Evolutionary conservation across 495 filamentous ascomycete species (phyloP).

Genomic region (Schizothecium vesticola): DNA sequence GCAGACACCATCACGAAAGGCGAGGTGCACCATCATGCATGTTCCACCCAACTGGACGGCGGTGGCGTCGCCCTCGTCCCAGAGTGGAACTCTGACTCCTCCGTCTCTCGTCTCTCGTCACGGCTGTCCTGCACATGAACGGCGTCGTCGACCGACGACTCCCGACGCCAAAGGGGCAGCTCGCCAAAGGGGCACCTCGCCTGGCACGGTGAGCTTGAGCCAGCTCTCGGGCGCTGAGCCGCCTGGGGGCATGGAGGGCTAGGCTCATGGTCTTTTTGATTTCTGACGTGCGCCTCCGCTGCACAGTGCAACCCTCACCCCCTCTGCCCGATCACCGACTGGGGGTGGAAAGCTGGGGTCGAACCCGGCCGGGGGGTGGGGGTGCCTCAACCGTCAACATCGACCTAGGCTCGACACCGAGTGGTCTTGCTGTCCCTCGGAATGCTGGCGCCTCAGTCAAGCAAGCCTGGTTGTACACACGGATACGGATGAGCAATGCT

Average conservation of each 20-base stretch:
- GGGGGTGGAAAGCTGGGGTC: constrained; percentile 10
- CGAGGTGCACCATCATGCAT: constrained; percentile 14
- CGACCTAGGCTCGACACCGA: neutral
- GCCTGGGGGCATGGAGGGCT: neutral
- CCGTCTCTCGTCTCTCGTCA: neutral
- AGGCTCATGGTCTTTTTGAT: constrained; percentile 11
- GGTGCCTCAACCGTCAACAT: constrained; percentile 10
- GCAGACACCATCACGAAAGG: constrained; percentile 1
- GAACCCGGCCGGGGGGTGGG: constrained; percentile 6
- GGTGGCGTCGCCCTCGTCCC: constrained; percentile 12
- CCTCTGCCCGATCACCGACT: constrained; percentile 9
- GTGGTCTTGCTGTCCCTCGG: neutral
- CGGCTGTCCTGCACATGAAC: neutral
- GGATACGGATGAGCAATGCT: neutral
- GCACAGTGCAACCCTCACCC: constrained; percentile 3
- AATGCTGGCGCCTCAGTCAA: neutral
- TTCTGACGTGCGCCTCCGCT: constrained; percentile 15
- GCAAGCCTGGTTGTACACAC: neutral
- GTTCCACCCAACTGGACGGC: constrained; percentile 14
- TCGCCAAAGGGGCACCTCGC: too few species aligned
- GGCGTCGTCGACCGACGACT: neutral
- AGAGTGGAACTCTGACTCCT: neutral
- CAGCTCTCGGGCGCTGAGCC: neutral
- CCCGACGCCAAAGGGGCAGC: neutral
- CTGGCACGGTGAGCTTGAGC: too few species aligned